Conservation (phyloP, 2,329 filamentous ascomycete species). For the Diaporthe caulivora region DNA sequence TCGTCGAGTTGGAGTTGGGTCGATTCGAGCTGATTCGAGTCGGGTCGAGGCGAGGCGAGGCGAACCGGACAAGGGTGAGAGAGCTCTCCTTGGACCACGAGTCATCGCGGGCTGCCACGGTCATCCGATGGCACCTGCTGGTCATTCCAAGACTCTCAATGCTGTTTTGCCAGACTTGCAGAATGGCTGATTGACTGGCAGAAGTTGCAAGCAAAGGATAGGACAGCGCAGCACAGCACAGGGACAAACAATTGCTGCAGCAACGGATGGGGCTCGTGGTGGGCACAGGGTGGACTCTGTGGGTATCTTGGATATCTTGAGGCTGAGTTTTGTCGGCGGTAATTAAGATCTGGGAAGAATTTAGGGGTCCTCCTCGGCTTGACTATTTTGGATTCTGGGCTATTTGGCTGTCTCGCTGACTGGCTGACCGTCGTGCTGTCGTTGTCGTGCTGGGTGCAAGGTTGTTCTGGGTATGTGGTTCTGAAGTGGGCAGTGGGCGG, state of each 20-base stretch:
- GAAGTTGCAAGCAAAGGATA: not conserved
- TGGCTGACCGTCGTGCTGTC: no score
- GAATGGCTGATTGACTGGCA: not conserved
- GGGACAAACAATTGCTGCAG: not conserved
- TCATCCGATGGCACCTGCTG: constrained; percentile 1
- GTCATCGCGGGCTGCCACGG: constrained; percentile 3
- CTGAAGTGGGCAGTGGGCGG: not conserved
- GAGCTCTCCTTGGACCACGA: constrained; percentile 8
- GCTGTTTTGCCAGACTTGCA: not conserved
- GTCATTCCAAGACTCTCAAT: no score
- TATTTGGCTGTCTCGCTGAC: not conserved
- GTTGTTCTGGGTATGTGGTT: not conserved
- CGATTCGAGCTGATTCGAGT: not conserved
- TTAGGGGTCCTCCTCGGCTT: constrained; percentile 22
- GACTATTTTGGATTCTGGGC: not conserved
- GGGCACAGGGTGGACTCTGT: not conserved
- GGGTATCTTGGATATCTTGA: constrained; percentile 16
- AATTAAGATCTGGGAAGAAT: constrained; percentile 24
- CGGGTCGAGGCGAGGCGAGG: not conserved
- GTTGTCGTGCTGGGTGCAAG: constrained; percentile 6
- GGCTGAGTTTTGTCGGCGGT: constrained; percentile 21
- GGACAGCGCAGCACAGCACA: not conserved
- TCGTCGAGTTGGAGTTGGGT: constrained; percentile 7
- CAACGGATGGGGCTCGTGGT: not conserved
- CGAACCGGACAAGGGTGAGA: not conserved